Percentiles rank a stretch among this genome's conserved stretches.
Conservation (phyloP, 1,139 yeast genomes). For the Lodderomyces orthopsilosis region DNA sequence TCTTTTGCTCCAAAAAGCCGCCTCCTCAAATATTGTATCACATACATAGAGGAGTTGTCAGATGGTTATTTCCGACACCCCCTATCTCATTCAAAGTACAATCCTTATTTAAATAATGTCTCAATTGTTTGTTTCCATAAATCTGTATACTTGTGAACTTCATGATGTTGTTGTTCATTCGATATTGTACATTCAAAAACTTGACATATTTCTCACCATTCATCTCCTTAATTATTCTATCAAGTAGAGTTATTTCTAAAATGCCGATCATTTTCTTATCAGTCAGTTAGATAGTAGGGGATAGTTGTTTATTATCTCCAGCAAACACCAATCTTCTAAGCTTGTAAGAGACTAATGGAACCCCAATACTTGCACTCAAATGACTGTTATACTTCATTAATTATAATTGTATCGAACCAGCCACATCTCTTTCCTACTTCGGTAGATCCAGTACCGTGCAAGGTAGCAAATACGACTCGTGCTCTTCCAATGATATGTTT, state of each 20-base stretch:
- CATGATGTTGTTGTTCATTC: conserved; percentile 84
- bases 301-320: conserved; percentile 85
- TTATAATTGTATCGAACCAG: conserved; percentile 76
- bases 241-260: conserved; percentile 64
- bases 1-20: conserved; percentile 60
- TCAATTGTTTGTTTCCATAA: conserved; percentile 66
- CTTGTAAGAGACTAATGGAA: conserved; percentile 72
- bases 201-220: conserved; percentile 47
- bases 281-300: conserved; percentile 62
- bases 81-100: conserved; percentile 56
- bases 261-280: conserved; percentile 19
- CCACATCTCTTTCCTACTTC: conserved; percentile 45
- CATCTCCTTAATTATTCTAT: conserved; percentile 62
- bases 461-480: conserved; percentile 72
- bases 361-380: conserved; percentile 97
- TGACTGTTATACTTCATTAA: conserved; percentile 94
- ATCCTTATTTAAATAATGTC: conserved; percentile 52
- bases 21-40: conserved; percentile 97
- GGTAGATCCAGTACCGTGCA: conserved; percentile 83
- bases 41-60: conserved; percentile 34
- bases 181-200: conserved; percentile 70
- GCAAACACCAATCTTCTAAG: conserved; percentile 67
- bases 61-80: conserved; percentile 39
- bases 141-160: conserved; percentile 67
- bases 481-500: conserved; percentile 60